Conservation (phyloP, 495 filamentous ascomycete genomes). For the Tetracladium setigerum region DNA sequence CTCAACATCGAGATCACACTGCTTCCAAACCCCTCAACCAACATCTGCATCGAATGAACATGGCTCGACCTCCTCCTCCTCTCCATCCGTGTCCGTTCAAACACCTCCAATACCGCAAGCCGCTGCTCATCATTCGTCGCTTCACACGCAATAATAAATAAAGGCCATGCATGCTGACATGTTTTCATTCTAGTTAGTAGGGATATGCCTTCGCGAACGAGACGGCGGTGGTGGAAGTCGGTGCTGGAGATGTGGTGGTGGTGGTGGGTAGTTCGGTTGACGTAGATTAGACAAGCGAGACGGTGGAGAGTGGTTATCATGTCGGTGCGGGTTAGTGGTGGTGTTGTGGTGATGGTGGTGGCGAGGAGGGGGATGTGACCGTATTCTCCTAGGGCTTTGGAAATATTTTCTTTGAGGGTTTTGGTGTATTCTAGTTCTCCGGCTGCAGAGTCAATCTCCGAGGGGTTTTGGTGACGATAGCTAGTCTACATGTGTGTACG, state of each 20-base stretch:
- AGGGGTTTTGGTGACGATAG: slow-evolving; percentile 6
- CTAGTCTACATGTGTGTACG: slow-evolving; percentile 15
- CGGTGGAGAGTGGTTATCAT: slow-evolving; percentile 20
- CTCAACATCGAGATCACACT: slow-evolving; percentile 15
- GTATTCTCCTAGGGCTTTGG: slow-evolving; percentile 12
- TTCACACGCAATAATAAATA: slow-evolving; percentile 21
- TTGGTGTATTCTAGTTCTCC: slow-evolving; percentile 7
- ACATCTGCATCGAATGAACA: slow-evolving; percentile 14
- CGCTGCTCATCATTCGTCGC: slow-evolving; percentile 17
- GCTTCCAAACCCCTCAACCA: slow-evolving; percentile 20
- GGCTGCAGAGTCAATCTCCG: slow-evolving; percentile 2
- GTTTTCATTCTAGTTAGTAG: slow-evolving; percentile 14
- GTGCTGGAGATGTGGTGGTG: slow-evolving; percentile 11
- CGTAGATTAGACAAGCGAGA: slow-evolving; percentile 18
- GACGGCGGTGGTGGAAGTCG: slow-evolving; percentile 18
- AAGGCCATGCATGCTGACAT: slow-evolving; percentile 20
- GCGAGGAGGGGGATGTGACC: slow-evolving; percentile 2
- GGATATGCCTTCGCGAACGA: slow-evolving; percentile 17
- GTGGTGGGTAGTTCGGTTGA: slow-evolving; percentile 15
- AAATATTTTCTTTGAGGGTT: slow-evolving; percentile 14
- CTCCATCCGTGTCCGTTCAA: slow-evolving; percentile 12
- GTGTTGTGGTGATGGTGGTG: neutral
- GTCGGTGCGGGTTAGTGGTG: slow-evolving; percentile 7
- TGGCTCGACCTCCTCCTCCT: slow-evolving; percentile 12
- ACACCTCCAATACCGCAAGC: slow-evolving; percentile 16